phyloP scores from a whole-genome alignment of 2,329 filamentous ascomycete genomes.

The Hypoxylon sp. region DNA sequence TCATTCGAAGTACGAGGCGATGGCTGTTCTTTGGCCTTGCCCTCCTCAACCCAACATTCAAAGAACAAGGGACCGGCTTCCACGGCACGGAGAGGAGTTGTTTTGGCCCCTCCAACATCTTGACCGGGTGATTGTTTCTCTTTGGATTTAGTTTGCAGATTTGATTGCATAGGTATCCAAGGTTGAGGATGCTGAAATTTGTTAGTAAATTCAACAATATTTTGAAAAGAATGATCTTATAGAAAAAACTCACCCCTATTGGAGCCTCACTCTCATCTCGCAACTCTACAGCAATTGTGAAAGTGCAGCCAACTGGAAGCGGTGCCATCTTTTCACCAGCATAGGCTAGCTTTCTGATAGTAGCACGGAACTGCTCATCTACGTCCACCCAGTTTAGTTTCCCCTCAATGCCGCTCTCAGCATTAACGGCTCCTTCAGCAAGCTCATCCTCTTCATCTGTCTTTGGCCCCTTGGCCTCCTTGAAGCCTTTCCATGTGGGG shows the following conservation, averaged over 20 bases:
- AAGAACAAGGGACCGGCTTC: slow-evolving; percentile 73
- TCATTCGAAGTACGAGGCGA: slow-evolving; percentile 33
- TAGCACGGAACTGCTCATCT: slow-evolving; percentile 79
- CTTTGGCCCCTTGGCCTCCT: slow-evolving; percentile 48
- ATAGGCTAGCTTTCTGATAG: slow-evolving; percentile 73
- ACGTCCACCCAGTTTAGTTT: slow-evolving; percentile 71
- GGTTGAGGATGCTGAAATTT: slow-evolving; percentile 68
- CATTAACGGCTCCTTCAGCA: slow-evolving; percentile 37
- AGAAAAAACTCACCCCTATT: slow-evolving; percentile 65
- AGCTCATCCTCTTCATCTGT: slow-evolving; percentile 52
- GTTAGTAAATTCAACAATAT: slow-evolving; percentile 11
- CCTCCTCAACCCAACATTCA: slow-evolving; percentile 76
- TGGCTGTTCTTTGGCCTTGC: slow-evolving; percentile 59
- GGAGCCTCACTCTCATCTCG: slow-evolving; percentile 71
- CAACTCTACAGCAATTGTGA: slow-evolving; percentile 82
- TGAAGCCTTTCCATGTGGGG: slow-evolving; percentile 61
- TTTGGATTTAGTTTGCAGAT: slow-evolving; percentile 59
- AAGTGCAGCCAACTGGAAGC: slow-evolving; percentile 77
- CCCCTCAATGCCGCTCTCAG: slow-evolving; percentile 15
- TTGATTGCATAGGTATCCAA: slow-evolving; percentile 71
- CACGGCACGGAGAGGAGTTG: slow-evolving; percentile 67
- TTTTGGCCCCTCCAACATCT: slow-evolving; percentile 59
- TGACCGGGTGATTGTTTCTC: slow-evolving; percentile 52
- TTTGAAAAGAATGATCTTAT: background rate
- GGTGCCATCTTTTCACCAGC: slow-evolving; percentile 69